These are phyloP conservation scores for Miamiensis avidus DNA, from an alignment of 169 alveolate species.

Conservation along the genomic window DNA sequence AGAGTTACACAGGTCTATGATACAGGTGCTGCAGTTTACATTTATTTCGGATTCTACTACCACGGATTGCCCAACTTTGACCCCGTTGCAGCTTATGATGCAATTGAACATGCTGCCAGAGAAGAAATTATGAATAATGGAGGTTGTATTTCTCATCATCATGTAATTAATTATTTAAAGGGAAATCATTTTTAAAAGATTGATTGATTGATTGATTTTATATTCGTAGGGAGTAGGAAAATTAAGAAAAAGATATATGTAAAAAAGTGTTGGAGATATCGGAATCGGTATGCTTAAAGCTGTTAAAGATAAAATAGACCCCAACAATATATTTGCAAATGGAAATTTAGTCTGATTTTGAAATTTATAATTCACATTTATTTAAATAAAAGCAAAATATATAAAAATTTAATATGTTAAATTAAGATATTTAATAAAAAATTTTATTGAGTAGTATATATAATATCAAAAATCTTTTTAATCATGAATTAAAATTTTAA, in stretches of 20 bases:
- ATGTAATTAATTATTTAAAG: no score
- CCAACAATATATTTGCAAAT: conserved; percentile 65
- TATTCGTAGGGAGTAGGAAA: conserved; percentile 81
- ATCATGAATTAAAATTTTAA: no score
- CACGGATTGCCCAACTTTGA: conserved; percentile 45
- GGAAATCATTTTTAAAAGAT: no score
- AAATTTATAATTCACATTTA: neutral
- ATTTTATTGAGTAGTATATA: no score
- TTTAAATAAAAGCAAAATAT: neutral
- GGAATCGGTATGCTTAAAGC: conserved; percentile 54
- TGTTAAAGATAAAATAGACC: conserved; percentile 61
- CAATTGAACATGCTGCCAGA: conserved; percentile 82
- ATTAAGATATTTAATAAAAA: no score
- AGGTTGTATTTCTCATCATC: conserved; percentile 86
- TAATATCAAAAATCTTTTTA: no score
- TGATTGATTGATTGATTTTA: no score
- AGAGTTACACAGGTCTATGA: conserved; percentile 86
- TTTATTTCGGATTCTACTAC: conserved; percentile 78
- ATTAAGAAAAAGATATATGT: conserved; percentile 71
- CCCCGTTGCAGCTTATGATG: conserved; percentile 71
- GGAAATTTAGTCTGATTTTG: conserved; percentile 35
- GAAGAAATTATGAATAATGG: conserved; percentile 77
- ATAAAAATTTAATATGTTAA: no score
- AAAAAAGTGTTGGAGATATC: conserved; percentile 56
- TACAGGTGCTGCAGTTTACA: conserved; percentile 84